Percentiles rank a stretch among this genome's conserved stretches.
Conservation (phyloP, 495 filamentous ascomycete genomes). For the Lasiosphaeria miniovina region DNA sequence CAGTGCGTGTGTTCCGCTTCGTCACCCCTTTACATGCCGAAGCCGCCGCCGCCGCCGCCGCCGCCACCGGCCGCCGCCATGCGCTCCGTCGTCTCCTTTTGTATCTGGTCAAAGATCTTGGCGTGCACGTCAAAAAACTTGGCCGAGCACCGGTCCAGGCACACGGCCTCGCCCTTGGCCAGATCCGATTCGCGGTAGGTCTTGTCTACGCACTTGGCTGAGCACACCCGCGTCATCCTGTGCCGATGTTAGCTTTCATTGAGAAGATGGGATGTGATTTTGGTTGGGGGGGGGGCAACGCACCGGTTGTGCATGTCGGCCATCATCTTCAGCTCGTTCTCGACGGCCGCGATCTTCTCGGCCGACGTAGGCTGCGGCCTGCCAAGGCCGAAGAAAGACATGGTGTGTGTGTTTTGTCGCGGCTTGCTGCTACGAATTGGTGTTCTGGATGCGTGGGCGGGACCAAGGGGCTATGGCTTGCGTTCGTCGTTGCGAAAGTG, state of each 20-base stretch:
- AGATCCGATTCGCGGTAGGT: slow-evolving; percentile 93
- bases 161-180: slow-evolving; percentile 97
- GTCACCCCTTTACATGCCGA: background rate
- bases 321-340: slow-evolving; percentile 91
- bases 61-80: slow-evolving; percentile 22
- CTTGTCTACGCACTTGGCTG: slow-evolving; percentile 83
- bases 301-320: slow-evolving; percentile 97
- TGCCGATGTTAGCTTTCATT: background rate
- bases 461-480: no score
- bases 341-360: slow-evolving; percentile 91
- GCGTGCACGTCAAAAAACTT: slow-evolving; percentile 99
- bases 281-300: slow-evolving; percentile 10
- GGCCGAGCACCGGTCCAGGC: slow-evolving; percentile 89
- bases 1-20: background rate
- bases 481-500: background rate
- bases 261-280: background rate
- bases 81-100: slow-evolving; percentile 44
- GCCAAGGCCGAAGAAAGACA: slow-evolving; percentile 94
- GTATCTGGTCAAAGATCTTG: slow-evolving; percentile 69
- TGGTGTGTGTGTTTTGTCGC: slow-evolving; percentile 43
- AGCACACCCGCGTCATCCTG: slow-evolving; percentile 84
- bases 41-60: slow-evolving; percentile 32
- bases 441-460: background rate
- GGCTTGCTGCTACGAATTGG: background rate
- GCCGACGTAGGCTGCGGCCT: slow-evolving; percentile 86